Evolutionary conservation across 2,329 filamentous ascomycete species (phyloP).

Genomic region (Byssothecium circinans): DNA sequence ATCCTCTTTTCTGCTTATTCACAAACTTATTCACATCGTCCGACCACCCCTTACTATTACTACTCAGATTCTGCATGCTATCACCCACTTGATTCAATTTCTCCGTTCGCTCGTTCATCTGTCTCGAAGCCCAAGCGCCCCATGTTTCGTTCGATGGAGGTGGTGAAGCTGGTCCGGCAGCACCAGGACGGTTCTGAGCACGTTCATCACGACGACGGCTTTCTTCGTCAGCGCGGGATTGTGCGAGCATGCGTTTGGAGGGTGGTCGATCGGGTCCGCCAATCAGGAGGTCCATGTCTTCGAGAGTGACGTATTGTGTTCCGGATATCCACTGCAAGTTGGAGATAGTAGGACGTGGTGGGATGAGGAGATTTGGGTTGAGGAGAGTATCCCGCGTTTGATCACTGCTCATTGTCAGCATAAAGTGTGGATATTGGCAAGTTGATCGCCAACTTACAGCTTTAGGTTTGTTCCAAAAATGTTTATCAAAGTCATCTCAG

Average conservation of each 20-base stretch:
- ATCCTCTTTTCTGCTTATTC: constrained; percentile 80
- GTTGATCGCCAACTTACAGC: constrained; percentile 51
- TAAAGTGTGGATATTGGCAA: neutral
- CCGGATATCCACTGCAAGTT: constrained; percentile 96
- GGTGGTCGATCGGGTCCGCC: constrained; percentile 85
- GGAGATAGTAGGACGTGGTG: constrained; percentile 86
- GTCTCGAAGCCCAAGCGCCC: constrained; percentile 78
- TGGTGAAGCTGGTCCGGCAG: constrained; percentile 18
- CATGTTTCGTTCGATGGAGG: constrained; percentile 54
- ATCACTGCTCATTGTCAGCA: constrained; percentile 38
- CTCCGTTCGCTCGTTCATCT: constrained; percentile 89
- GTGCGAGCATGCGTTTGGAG: constrained; percentile 83
- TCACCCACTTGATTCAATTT: constrained; percentile 81
- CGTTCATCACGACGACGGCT: constrained; percentile 48
- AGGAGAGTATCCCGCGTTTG: constrained; percentile 69
- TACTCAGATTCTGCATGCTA: constrained; percentile 78
- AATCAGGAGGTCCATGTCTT: constrained; percentile 87
- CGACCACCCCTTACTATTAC: constrained; percentile 80
- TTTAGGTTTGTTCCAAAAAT: constrained; percentile 76
- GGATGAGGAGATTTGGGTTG: constrained; percentile 73
- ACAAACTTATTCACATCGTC: constrained; percentile 88
- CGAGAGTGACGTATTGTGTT: constrained; percentile 84
- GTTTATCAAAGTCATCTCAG: constrained; percentile 79
- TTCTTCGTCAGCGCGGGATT: constrained; percentile 73
- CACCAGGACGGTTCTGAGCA: constrained; percentile 34